phyloP scores from a whole-genome alignment of 2,329 filamentous ascomycete genomes.

The Nemania sp. region DNA sequence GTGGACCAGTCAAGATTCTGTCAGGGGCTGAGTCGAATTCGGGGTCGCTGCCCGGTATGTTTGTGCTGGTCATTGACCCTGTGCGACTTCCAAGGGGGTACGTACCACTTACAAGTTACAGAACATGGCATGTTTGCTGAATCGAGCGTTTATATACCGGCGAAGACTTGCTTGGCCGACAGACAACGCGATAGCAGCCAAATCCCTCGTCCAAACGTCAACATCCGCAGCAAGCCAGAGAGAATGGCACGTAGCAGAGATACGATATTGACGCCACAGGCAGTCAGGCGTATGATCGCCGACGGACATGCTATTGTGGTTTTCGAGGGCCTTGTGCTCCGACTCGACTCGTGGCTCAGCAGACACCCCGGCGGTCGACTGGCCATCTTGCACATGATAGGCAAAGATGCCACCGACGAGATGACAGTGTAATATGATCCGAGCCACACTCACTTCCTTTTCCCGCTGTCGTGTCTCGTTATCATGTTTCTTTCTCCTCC shows the following conservation, averaged over 20 bases:
- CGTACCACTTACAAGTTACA: background rate
- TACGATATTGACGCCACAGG: slow-evolving; percentile 48
- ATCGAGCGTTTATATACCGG: background rate
- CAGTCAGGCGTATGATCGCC: slow-evolving; percentile 57
- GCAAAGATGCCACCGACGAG: slow-evolving; percentile 62
- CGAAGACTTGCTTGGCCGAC: background rate
- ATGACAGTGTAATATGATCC: slow-evolving; percentile 57
- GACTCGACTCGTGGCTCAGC: slow-evolving; percentile 61
- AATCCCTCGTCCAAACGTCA: background rate
- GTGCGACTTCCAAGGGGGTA: background rate
- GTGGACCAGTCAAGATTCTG: background rate
- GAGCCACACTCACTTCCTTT: background rate
- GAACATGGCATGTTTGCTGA: background rate
- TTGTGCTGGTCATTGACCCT: background rate
- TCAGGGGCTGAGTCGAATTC: too few relatives aligned
- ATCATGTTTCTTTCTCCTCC: too few relatives aligned
- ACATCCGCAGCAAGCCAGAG: background rate
- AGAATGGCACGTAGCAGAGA: slow-evolving; percentile 41
- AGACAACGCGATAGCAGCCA: background rate
- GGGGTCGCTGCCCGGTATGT: background rate
- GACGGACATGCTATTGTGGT: slow-evolving; percentile 61
- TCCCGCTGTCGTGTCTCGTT: background rate
- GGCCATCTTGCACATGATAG: slow-evolving; percentile 65
- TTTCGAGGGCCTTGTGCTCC: slow-evolving; percentile 57
- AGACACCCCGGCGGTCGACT: slow-evolving; percentile 63